phyloP scores from a whole-genome alignment of 140 eudicot genomes.

The Anethum foeniculum region DNA sequence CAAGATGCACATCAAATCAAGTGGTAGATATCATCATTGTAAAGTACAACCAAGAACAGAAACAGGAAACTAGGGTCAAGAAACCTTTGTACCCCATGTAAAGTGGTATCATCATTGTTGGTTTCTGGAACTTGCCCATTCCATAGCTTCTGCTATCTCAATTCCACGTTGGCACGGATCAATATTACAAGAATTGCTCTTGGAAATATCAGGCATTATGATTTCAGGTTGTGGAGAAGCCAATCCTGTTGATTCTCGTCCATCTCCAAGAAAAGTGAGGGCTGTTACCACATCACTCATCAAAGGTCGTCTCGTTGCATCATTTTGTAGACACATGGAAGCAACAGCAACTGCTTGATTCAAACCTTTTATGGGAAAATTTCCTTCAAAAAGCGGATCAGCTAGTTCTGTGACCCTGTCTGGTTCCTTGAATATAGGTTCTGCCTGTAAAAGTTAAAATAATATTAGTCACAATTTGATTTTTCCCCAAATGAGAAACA shows the following conservation, averaged over 20 bases:
- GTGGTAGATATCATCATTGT: no score
- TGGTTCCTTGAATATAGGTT: slow-evolving; percentile 9
- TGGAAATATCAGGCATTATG: neutral
- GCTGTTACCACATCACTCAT: slow-evolving; percentile 11
- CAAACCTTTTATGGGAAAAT: slow-evolving; percentile 5
- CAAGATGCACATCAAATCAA: no score
- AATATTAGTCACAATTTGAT: neutral
- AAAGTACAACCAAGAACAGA: no score
- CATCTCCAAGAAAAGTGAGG: slow-evolving; percentile 12
- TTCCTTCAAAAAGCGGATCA: slow-evolving; percentile 6
- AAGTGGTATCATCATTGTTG: neutral
- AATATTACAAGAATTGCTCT: neutral
- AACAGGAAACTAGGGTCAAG: no score
- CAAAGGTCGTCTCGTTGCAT: neutral
- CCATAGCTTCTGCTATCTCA: slow-evolving; percentile 10
- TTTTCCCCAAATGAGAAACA: neutral
- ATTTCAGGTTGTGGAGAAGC: neutral
- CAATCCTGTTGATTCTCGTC: slow-evolving; percentile 4
- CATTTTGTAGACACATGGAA: slow-evolving; percentile 7
- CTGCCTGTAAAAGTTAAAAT: neutral
- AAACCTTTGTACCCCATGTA: neutral
- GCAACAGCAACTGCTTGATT: slow-evolving; percentile 12
- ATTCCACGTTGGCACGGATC: neutral
- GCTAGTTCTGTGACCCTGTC: slow-evolving; percentile 1
- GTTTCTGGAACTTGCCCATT: slow-evolving; percentile 7